Percentiles rank a stretch among this genome's conserved stretches.
phyloP scores from a whole-genome alignment of 2,329 filamentous ascomycete genomes.

The Talaromyces sp. region DNA sequence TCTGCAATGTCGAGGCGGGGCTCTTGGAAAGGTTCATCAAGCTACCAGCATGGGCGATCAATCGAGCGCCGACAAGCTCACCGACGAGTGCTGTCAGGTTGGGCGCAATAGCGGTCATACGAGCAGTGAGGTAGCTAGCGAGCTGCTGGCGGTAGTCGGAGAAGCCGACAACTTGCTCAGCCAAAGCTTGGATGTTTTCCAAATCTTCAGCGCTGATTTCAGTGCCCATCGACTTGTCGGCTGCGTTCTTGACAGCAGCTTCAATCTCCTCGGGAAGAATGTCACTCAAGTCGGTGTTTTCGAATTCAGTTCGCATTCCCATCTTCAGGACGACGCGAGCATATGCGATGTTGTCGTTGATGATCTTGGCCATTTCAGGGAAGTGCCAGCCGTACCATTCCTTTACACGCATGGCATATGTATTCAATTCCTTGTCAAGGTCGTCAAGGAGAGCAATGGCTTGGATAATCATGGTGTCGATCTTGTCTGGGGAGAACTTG shows the following conservation, averaged over 20 bases:
- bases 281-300: constrained; percentile 74
- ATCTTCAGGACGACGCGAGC: constrained; percentile 81
- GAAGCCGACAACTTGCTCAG: constrained; percentile 89
- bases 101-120: constrained; percentile 95
- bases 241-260: constrained; percentile 82
- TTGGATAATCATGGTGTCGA: constrained; percentile 99
- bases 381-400: constrained; percentile 99
- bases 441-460: constrained; percentile 92
- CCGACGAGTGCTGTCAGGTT: constrained; percentile 93
- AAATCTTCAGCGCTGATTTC: constrained; percentile 92
- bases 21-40: constrained; percentile 93
- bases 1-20: constrained; percentile 93
- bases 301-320: constrained; percentile 80
- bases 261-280: constrained; percentile 96
- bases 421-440: constrained; percentile 97
- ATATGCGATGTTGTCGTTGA: constrained; percentile 96
- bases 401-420: constrained; percentile 98
- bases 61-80: constrained; percentile 86
- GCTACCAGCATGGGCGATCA: constrained; percentile 92
- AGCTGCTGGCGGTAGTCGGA: constrained; percentile 87
- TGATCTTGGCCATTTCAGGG: constrained; percentile 93
- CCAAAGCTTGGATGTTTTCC: constrained; percentile 85
- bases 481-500: constrained; percentile 97
- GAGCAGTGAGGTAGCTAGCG: constrained; percentile 80
- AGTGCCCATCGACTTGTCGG: constrained; percentile 97